A percentile compares a stretch with the other conserved stretches of the same genome.
Evolutionary conservation across 768 basidiomycete genomes (phyloP).

Genomic region (Mrakia frigida): DNA sequence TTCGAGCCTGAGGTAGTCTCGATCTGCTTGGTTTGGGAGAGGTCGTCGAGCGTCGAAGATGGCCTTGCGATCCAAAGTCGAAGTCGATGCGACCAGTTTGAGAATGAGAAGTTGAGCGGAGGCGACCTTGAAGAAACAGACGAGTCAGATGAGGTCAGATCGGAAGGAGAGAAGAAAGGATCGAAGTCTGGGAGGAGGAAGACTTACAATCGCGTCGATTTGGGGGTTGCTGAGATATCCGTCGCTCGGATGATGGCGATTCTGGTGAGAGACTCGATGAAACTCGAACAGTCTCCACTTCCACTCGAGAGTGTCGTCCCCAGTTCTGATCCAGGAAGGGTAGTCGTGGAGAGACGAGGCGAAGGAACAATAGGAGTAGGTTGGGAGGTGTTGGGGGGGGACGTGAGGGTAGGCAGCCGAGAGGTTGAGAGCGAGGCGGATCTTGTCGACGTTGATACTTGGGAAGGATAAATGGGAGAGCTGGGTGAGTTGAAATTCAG

Average conservation of each 20-base stretch:
- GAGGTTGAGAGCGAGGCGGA: not conserved
- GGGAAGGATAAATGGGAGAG: not conserved
- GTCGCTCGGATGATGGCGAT: not conserved
- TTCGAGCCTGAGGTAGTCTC: not conserved
- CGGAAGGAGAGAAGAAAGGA: not conserved
- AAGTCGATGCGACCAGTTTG: not conserved
- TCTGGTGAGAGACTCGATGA: not conserved
- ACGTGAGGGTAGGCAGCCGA: not conserved
- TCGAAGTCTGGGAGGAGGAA: not conserved
- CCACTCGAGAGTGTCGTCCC: not conserved
- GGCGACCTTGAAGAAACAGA: not conserved
- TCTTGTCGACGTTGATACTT: not conserved
- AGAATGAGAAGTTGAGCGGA: not conserved
- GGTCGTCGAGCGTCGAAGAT: constrained; percentile 1
- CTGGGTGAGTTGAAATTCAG: not conserved
- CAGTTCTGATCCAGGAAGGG: not conserved
- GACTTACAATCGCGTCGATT: not conserved
- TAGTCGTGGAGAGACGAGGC: not conserved
- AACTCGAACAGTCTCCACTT: not conserved
- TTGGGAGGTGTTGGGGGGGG: not conserved
- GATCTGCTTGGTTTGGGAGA: not conserved
- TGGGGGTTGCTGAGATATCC: not conserved
- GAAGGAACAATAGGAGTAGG: not conserved
- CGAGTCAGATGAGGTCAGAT: not conserved
- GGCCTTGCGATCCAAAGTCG: not conserved